Evolutionary conservation across 2,329 filamentous ascomycete species (phyloP).

Genomic region (Raffaelea ambrosiae): DNA sequence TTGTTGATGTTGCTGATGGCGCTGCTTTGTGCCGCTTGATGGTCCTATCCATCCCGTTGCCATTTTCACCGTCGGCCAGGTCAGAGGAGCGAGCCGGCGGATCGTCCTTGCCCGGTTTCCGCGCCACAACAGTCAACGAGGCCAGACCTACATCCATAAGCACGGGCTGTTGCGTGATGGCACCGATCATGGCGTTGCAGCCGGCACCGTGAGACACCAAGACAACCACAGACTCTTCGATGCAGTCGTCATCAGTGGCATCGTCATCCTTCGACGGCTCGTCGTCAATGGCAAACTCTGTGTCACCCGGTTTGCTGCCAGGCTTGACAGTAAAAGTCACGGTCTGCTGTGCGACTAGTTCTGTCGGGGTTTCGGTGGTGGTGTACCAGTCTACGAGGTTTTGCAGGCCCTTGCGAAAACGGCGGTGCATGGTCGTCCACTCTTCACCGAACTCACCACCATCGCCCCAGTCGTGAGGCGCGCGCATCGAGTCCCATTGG

Average conservation of each 20-base stretch:
- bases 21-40: slow-evolving; percentile 3
- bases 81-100: slow-evolving; percentile 13
- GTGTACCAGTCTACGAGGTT: slow-evolving; percentile 78
- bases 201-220: slow-evolving; percentile 92
- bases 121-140: slow-evolving; percentile 80
- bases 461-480: slow-evolving; percentile 72
- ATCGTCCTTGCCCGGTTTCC: slow-evolving; percentile 37
- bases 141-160: slow-evolving; percentile 85
- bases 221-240: slow-evolving; percentile 70
- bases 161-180: slow-evolving; percentile 83
- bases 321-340: slow-evolving; percentile 32
- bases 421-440: slow-evolving; percentile 90
- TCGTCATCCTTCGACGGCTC: slow-evolving; percentile 1
- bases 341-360: slow-evolving; percentile 26
- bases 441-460: slow-evolving; percentile 87
- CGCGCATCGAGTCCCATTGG: slow-evolving; percentile 88
- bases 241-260: slow-evolving; percentile 37
- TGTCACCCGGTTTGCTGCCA: slow-evolving; percentile 15
- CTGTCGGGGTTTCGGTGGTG: slow-evolving; percentile 38
- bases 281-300: slow-evolving; percentile 20
- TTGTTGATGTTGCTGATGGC: background rate
- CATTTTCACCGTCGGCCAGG: no score
- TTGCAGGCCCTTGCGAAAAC: slow-evolving; percentile 73
- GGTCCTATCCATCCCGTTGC: slow-evolving; percentile 5
- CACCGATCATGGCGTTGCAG: slow-evolving; percentile 90